phyloP scores from a whole-genome alignment of 1,284 basidiomycete genomes.

The Ustilago hordei region DNA sequence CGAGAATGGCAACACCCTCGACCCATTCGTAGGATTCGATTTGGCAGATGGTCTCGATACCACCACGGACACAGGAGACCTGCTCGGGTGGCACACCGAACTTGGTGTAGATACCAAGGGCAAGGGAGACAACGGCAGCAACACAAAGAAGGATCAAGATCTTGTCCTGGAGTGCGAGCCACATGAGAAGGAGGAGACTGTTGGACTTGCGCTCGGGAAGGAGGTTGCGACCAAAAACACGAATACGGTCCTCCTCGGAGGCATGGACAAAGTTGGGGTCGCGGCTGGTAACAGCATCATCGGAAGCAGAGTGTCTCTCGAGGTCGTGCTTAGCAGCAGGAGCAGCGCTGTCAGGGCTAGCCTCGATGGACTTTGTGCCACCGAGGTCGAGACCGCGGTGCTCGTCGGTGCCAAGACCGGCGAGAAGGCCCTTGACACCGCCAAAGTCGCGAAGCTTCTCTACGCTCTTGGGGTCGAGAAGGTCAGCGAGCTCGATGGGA shows the following conservation, averaged over 20 bases:
- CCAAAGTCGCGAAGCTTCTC: slow-evolving; percentile 79
- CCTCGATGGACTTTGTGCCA: slow-evolving; percentile 41
- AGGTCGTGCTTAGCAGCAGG: slow-evolving; percentile 22
- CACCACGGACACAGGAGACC: slow-evolving; percentile 71
- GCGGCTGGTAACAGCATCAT: slow-evolving; percentile 12
- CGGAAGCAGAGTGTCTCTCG: slow-evolving; percentile 19
- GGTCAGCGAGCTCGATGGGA: slow-evolving; percentile 82
- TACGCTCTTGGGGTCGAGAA: slow-evolving; percentile 87
- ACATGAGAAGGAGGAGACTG: slow-evolving; percentile 86
- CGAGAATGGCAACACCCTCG: slow-evolving; percentile 95
- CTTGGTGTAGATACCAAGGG: slow-evolving; percentile 92
- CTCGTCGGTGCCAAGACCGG: slow-evolving; percentile 80
- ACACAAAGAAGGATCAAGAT: slow-evolving; percentile 89
- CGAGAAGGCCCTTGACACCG: slow-evolving; percentile 78
- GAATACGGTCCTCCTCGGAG: slow-evolving; percentile 51
- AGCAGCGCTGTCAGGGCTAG: background rate
- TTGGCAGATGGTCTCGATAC: slow-evolving; percentile 49
- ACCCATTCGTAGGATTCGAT: slow-evolving; percentile 83
- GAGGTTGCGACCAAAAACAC: slow-evolving; percentile 83
- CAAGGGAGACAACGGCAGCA: slow-evolving; percentile 91
- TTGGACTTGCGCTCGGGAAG: slow-evolving; percentile 84
- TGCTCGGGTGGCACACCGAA: slow-evolving; percentile 76
- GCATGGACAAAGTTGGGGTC: slow-evolving; percentile 49
- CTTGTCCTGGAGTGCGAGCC: slow-evolving; percentile 93
- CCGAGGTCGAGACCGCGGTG: slow-evolving; percentile 67